Conservation (phyloP, 2,329 filamentous ascomycete genomes). For the Aureobasidium sp. region DNA sequence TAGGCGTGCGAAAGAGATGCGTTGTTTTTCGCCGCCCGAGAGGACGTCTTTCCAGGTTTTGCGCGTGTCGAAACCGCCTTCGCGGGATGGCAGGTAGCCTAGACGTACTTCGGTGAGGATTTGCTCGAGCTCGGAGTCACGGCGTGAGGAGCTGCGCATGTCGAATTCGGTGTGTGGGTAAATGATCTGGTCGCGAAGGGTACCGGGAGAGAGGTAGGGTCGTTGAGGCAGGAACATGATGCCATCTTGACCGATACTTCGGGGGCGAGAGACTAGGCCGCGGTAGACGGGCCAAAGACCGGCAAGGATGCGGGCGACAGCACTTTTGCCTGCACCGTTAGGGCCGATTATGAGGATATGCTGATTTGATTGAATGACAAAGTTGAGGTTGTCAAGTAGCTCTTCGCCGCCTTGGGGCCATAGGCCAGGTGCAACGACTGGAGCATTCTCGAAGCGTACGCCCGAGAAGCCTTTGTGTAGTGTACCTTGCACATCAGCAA, state of each 20-base stretch:
- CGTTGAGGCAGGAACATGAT: slow-evolving; percentile 98
- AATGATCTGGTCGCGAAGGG: slow-evolving; percentile 91
- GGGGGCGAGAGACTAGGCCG: slow-evolving; percentile 80
- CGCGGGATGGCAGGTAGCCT: slow-evolving; percentile 81
- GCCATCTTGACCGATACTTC: slow-evolving; percentile 60
- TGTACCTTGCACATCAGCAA: slow-evolving; percentile 87
- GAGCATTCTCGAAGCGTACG: slow-evolving; percentile 85
- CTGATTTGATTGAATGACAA: slow-evolving; percentile 83
- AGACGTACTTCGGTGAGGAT: slow-evolving; percentile 77
- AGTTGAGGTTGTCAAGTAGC: slow-evolving; percentile 76
- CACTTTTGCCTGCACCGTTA: slow-evolving; percentile 89
- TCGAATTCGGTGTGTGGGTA: slow-evolving; percentile 93
- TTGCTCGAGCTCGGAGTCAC: slow-evolving; percentile 66
- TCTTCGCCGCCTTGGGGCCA: slow-evolving; percentile 90
- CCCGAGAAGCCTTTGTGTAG: slow-evolving; percentile 93
- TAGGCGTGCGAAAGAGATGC: slow-evolving; percentile 81
- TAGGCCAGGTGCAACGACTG: slow-evolving; percentile 78
- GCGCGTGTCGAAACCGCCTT: slow-evolving; percentile 92
- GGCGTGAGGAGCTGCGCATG: slow-evolving; percentile 73
- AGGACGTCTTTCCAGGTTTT: slow-evolving; percentile 99
- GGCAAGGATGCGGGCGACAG: slow-evolving; percentile 77
- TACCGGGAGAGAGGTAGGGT: slow-evolving; percentile 85
- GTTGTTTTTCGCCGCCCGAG: slow-evolving; percentile 95
- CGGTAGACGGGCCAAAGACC: slow-evolving; percentile 96
- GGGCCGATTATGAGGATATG: slow-evolving; percentile 91